Evolutionary conservation across 2,329 filamentous ascomycete genomes (phyloP), one percentile per base, ranked within the genome.

Genomic region (Dothistroma septosporum): DNA sequence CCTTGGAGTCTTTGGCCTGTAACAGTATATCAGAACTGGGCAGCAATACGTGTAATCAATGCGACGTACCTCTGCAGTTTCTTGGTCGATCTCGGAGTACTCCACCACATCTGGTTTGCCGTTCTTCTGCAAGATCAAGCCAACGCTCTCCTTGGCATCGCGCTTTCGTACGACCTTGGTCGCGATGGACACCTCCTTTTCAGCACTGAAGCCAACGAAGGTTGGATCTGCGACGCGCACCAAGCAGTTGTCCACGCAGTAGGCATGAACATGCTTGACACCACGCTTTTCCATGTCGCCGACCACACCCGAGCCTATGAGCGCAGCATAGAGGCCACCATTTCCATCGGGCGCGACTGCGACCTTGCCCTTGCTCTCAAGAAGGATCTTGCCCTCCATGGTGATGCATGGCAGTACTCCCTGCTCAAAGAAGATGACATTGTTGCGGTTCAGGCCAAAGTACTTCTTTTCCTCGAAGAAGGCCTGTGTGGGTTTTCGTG

Each of bases 81-180:
- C 88, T 67, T 85, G 79, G 80, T 95, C 90, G 70, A 99, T 97
- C 80, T 99, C 94, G 6, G 92, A 96, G 83, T 99, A 99, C 80
- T 99, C 94, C 57, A 99, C 93, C 3, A 99, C 94, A 73, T 96
- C 94, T 44, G 94, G 94, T 79, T 90, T 92, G 77, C 92, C 92
- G 76, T 97, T 95, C 85, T 96, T 96, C 73, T 89, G 87, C 60
- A 99, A 79, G 72, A 99, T 97, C 64, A 99, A 83, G 50, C 94
- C 94, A 41, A 99, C 94, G 1, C 92, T 92, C 80, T 99, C 94
- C 73, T 91, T 95, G 57, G 94, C 93, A 74, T 93, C 90, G 71
- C 94, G 92, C 86, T 99, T 99, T 70, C 94, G 91, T 63, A 99
- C 94, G n/a, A 97, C 94, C 83, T 99, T 99, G 69, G 94, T 99